A percentile compares a stretch with the other conserved stretches of the same genome.
Evolutionary conservation across 495 filamentous ascomycete species (phyloP).

Genomic region (Cercophora newfieldiana): DNA sequence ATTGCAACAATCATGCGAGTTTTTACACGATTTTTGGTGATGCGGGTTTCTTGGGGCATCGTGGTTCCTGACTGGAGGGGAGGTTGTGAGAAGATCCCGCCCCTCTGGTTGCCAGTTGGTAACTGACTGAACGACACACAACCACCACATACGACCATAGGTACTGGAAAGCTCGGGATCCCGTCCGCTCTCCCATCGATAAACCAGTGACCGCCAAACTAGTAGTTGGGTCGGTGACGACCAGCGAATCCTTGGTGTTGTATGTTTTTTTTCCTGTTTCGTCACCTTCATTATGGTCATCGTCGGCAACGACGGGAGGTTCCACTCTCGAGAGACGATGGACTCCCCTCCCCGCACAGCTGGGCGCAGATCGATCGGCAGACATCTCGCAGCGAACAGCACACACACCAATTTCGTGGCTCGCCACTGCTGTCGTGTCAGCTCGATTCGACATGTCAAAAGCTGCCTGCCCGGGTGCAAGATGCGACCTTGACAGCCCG

Average conservation of each 20-base stretch:
- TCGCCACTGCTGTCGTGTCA: conserved; percentile 7
- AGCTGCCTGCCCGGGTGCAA: too few species aligned
- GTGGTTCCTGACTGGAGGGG: too few species aligned
- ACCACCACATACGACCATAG: not conserved
- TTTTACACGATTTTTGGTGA: not conserved
- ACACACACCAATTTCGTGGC: not conserved
- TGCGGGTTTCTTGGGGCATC: not conserved
- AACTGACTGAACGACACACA: not conserved
- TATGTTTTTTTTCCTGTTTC: conserved; percentile 33
- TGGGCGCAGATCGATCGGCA: not conserved
- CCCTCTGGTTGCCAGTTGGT: too few species aligned
- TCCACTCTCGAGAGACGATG: not conserved
- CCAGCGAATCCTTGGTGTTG: conserved; percentile 40
- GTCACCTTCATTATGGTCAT: not conserved
- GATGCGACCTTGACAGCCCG: not conserved
- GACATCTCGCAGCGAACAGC: not conserved
- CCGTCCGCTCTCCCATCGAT: conserved; percentile 51
- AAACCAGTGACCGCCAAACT: conserved; percentile 32
- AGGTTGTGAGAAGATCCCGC: too few species aligned
- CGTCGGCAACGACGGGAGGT: not conserved
- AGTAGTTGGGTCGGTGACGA: conserved; percentile 44
- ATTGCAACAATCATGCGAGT: too few species aligned
- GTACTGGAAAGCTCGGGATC: not conserved
- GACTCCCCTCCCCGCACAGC: not conserved
- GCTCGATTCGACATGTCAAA: not conserved